Percentiles rank a stretch among this genome's conserved stretches.
phyloP scores from a whole-genome alignment of 1,284 basidiomycete genomes.

The Heliocybe sulcata region DNA sequence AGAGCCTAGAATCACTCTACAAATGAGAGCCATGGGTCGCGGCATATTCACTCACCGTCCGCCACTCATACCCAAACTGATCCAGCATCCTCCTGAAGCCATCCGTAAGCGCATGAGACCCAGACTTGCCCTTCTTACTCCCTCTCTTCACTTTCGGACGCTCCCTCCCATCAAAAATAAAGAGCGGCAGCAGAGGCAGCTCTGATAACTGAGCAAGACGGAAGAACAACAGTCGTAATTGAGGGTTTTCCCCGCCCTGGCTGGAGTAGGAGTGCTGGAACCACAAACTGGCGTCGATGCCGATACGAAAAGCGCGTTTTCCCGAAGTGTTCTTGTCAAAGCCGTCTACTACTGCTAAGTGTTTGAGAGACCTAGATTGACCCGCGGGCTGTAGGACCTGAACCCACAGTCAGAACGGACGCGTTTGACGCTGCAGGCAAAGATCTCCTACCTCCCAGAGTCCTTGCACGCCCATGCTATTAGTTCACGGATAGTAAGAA shows the following conservation, averaged over 20 bases:
- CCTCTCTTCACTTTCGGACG: conserved; percentile 55
- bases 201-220: conserved; percentile 34
- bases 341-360: conserved; percentile 32
- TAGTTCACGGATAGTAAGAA: background rate
- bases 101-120: conserved; percentile 31
- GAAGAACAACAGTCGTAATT: conserved; percentile 33
- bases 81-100: conserved; percentile 39
- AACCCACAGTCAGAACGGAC: too few species aligned
- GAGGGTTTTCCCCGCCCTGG: conserved; percentile 33
- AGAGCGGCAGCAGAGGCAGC: conserved; percentile 52
- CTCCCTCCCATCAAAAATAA: conserved; percentile 66
- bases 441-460: conserved; percentile 22
- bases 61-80: conserved; percentile 55
- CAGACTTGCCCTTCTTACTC: conserved; percentile 37
- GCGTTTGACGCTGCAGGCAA: too few species aligned
- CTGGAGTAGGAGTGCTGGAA: conserved; percentile 28
- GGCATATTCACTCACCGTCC: conserved; percentile 31
- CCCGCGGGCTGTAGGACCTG: conserved; percentile 30
- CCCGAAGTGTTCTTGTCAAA: conserved; percentile 32
- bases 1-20: conserved; percentile 32
- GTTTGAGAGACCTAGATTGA: conserved; percentile 26
- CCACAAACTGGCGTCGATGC: conserved; percentile 44
- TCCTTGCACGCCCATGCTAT: conserved; percentile 22
- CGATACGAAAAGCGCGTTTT: conserved; percentile 33
- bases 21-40: background rate